Evolutionary conservation across 1,284 basidiomycete genomes (phyloP).

Genomic region (Puccinia horiana): DNA sequence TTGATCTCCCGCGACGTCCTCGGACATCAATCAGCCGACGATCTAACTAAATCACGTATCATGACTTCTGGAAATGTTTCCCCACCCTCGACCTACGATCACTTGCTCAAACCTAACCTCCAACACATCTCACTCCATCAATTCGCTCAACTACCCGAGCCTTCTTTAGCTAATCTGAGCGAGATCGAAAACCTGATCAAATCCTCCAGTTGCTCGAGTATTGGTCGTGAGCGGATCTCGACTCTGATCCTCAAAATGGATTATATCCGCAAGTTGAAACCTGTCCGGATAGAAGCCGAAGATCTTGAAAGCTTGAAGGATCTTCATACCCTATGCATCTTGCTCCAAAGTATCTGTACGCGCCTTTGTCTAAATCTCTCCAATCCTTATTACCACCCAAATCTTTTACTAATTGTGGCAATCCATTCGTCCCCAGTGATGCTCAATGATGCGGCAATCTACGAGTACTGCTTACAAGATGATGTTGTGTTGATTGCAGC

Average conservation of each 20-base stretch:
- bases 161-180: constrained; percentile 57
- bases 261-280: constrained; percentile 82
- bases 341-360: constrained; percentile 93
- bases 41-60: constrained; percentile 18
- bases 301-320: constrained; percentile 85
- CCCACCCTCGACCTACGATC: constrained; percentile 8
- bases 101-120: constrained; percentile 9
- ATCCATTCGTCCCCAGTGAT: constrained; percentile 67
- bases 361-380: constrained; percentile 52
- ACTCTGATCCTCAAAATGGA: constrained; percentile 75
- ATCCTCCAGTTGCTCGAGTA: constrained; percentile 64
- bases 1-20: constrained; percentile 17
- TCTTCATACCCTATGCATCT: constrained; percentile 82
- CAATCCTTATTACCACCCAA: background rate
- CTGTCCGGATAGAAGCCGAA: constrained; percentile 82
- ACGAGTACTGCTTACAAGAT: constrained; percentile 92
- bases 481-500: constrained; percentile 88
- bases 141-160: constrained; percentile 56
- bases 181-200: constrained; percentile 57
- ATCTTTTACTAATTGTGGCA: background rate
- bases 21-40: background rate
- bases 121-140: constrained; percentile 33
- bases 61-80: constrained; percentile 5
- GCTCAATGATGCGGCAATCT: constrained; percentile 90
- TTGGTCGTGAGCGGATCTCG: constrained; percentile 74